Conservation (phyloP, 2,329 filamentous ascomycete genomes). For the Lachnellula arida region DNA sequence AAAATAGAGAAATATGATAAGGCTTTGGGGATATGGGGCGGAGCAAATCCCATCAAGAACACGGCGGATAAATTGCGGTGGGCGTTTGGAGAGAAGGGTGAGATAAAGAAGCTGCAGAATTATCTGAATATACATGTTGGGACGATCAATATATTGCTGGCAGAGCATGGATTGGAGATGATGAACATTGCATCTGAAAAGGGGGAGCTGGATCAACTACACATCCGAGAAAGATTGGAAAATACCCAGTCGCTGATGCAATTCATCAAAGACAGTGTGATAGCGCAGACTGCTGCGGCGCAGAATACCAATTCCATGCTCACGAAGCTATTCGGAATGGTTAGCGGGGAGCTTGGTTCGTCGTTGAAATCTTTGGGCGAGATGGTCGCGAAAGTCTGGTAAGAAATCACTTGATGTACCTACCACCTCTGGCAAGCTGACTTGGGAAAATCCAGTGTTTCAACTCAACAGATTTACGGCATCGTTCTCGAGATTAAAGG, state of each 20-base stretch:
- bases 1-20: conserved; percentile 12
- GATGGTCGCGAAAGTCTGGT: conserved; percentile 4
- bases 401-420: neutral
- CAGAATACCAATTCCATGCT: neutral
- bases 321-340: neutral
- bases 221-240: neutral
- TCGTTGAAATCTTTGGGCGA: neutral
- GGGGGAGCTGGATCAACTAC: neutral
- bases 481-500: conserved; percentile 8
- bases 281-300: neutral
- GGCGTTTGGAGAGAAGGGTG: neutral
- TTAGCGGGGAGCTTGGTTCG: neutral
- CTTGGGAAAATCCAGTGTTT: conserved; percentile 4
- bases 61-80: conserved; percentile 1
- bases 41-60: neutral
- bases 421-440: neutral
- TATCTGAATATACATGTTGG: conserved; percentile 3
- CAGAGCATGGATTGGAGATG: conserved; percentile 5
- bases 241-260: neutral
- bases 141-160: conserved; percentile 5
- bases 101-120: conserved; percentile 3
- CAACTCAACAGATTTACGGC: conserved; percentile 11
- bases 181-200: conserved; percentile 3
- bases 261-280: neutral
- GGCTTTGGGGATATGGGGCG: conserved; percentile 3